Conservation (phyloP, 345 rosid species). For the Eucalyptus marginata region DNA sequence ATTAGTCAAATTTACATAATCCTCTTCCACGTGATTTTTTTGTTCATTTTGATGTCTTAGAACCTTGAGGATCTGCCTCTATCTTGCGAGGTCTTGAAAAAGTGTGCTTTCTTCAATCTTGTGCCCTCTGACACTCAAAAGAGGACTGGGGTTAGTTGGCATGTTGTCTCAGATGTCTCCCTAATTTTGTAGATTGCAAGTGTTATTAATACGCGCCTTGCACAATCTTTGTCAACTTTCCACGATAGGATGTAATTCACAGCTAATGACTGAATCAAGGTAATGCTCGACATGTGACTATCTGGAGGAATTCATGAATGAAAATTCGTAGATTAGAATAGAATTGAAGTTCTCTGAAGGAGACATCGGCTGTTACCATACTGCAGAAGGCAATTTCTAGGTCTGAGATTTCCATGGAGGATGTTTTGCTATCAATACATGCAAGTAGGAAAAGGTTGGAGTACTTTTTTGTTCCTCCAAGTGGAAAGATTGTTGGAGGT, state of each 20-base stretch:
- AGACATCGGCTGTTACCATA: constrained; percentile 29
- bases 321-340: neutral
- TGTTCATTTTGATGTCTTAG: neutral
- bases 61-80: no score
- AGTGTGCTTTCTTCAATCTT: neutral
- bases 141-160: neutral
- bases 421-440: constrained; percentile 1
- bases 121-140: neutral
- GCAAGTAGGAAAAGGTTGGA: constrained; percentile 13
- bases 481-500: constrained; percentile 29
- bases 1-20: rapidly evolving
- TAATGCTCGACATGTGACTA: neutral
- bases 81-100: neutral
- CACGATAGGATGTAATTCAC: neutral
- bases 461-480: neutral
- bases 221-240: neutral
- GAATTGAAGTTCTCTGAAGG: constrained; percentile 16
- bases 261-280: neutral
- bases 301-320: neutral
- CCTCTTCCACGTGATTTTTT: neutral
- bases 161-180: neutral
- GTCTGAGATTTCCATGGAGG: neutral
- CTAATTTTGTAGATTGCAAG: neutral
- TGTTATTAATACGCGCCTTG: neutral
- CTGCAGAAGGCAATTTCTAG: constrained; percentile 24